Evolutionary conservation across 1,139 yeast species (phyloP), one percentile per base, ranked within the genome.

Genomic region (Zygosaccharomyces pseudobailii): DNA sequence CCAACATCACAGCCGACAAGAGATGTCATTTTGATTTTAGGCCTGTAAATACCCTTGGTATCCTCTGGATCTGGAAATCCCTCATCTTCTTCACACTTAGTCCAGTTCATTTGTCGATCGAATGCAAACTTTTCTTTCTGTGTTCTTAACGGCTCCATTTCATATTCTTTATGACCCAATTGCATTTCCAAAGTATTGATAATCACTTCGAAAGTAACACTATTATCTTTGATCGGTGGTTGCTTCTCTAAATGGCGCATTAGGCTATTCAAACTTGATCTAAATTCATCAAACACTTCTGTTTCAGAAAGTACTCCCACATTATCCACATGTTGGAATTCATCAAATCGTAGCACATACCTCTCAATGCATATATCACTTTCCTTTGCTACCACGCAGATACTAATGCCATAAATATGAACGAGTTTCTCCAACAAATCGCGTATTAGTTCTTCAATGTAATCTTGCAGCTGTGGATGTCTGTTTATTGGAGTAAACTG

Each of bases 1-100:
- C 62, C 63, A 9, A 57, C 48, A 45, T 62, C 65, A 43, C 66
- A 63, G n/a, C 67, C 67, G 8, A 58, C 55, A 23, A 64, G 36
- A 3, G 68, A 50, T 2, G 55, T 47, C 56, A 63, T 52, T 45
- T 60, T 60, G 7, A 63, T 53, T 25, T 54, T 55, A 0, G 62
- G 59, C 21, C 50, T 42, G 30, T 40, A 34, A 6, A 39, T 40
- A 24, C 47, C 47, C 22, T 42, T 25, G n/a, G 45, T 38, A 19
- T 22, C 38, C 17, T 37, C 37, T 20, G 41, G 38, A 13, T 45
- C 45, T 3, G 53, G 53, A 22, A 54, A 48, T 25, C 55, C 55
- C 31, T 54, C 59, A 44, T 59, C 58, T 20, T 56, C 57, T n/a
- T 55, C 50, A 40, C 52, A 54, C 38, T 56, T 56, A 3, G 57